phyloP scores from a whole-genome alignment of 768 basidiomycete genomes.

The Phaffia tasmanica region DNA sequence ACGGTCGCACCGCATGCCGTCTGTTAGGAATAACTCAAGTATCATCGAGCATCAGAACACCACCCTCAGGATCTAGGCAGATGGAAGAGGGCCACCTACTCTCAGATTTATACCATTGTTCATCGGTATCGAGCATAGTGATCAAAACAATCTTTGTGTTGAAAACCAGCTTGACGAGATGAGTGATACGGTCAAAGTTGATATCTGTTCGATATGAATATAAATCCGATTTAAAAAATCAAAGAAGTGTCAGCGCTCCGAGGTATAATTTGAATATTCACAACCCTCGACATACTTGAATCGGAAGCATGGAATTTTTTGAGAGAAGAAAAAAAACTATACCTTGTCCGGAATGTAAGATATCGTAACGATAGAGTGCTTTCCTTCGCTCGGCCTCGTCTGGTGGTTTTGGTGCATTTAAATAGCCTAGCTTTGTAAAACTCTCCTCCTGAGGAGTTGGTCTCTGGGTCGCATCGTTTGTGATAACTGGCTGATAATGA shows the following conservation, averaged over 20 bases:
- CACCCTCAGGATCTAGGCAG: neutral
- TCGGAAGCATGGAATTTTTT: too few species aligned
- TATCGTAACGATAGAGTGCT: slow-evolving; percentile 83
- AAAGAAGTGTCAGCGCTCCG: too few species aligned
- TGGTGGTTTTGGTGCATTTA: slow-evolving; percentile 71
- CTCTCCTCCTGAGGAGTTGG: slow-evolving; percentile 25
- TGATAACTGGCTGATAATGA: too few species aligned
- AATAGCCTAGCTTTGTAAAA: slow-evolving; percentile 36
- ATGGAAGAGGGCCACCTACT: slow-evolving; percentile 43
- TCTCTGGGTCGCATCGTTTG: neutral
- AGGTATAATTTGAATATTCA: neutral
- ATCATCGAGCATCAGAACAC: neutral
- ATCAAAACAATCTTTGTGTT: slow-evolving; percentile 75
- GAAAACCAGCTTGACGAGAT: slow-evolving; percentile 86
- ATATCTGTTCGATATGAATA: slow-evolving; percentile 43
- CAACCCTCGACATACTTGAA: neutral
- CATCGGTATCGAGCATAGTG: slow-evolving; percentile 67
- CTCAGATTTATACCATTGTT: slow-evolving; percentile 88
- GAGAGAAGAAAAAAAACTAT: too few species aligned
- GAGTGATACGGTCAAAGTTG: slow-evolving; percentile 88
- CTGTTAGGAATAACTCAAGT: neutral
- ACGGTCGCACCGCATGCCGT: neutral
- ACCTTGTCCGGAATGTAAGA: slow-evolving; percentile 47
- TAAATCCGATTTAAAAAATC: too few species aligned
- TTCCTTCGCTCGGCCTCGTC: slow-evolving; percentile 71